Conservation (phyloP, 2,329 filamentous ascomycete genomes). For the Aspergillus sp. region DNA sequence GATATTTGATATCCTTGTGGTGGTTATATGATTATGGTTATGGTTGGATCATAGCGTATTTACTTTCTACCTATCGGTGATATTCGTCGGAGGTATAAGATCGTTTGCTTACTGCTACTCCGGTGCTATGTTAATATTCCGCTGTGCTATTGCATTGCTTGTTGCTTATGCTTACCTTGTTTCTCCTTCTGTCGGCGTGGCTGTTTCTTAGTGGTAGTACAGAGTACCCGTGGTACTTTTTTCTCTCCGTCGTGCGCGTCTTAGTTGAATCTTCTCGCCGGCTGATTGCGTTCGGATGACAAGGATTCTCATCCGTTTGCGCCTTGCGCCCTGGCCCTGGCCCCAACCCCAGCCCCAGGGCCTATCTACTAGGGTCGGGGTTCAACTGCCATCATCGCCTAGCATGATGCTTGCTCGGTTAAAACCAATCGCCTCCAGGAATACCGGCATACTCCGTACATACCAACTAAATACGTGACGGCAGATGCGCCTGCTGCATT, state of each 20-base stretch:
- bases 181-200: background rate
- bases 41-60: background rate
- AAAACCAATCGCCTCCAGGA: background rate
- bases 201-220: background rate
- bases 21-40: background rate
- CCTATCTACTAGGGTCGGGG: too few relatives aligned
- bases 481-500: background rate
- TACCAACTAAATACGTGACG: background rate
- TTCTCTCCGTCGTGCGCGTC: background rate
- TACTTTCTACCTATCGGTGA: background rate
- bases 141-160: background rate
- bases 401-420: background rate
- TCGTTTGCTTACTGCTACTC: background rate
- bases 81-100: background rate
- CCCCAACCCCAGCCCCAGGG: too few relatives aligned
- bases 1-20: conserved; percentile 1
- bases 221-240: background rate
- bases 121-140: background rate
- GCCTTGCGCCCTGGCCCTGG: background rate
- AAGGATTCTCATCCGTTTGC: background rate
- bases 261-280: background rate
- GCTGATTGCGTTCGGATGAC: background rate
- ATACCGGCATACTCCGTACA: background rate
- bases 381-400: background rate
- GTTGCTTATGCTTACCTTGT: background rate